A percentile compares a stretch with the other conserved stretches of the same genome.
phyloP scores from a whole-genome alignment of 108 stramenopile species.

The Discostella pseudostelligera region DNA sequence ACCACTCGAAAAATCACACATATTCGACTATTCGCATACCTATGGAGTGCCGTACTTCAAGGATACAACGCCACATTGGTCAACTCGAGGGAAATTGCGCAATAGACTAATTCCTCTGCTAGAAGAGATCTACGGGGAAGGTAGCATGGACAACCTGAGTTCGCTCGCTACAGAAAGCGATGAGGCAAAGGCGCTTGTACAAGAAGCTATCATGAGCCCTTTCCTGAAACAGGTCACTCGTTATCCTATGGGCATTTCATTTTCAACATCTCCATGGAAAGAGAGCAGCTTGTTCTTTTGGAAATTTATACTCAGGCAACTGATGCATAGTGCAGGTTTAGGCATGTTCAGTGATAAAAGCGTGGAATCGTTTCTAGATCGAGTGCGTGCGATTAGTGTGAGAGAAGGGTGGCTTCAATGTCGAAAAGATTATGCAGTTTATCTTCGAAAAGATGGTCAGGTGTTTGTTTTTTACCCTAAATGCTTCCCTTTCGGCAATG shows the following conservation, averaged over 20 bases:
- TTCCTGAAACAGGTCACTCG: slow-evolving; percentile 58
- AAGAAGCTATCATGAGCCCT: slow-evolving; percentile 57
- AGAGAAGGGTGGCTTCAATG: slow-evolving; percentile 85
- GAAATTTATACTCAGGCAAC: slow-evolving; percentile 82
- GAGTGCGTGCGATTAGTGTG: slow-evolving; percentile 31
- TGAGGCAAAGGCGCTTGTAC: slow-evolving; percentile 66
- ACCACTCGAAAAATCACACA: slow-evolving; percentile 66
- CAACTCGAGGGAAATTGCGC: slow-evolving; percentile 93
- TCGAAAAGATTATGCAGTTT: slow-evolving; percentile 85
- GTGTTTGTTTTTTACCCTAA: slow-evolving; percentile 67
- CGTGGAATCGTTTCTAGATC: slow-evolving; percentile 62
- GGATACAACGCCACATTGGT: slow-evolving; percentile 94
- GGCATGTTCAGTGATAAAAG: slow-evolving; percentile 89
- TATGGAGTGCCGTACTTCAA: slow-evolving; percentile 96
- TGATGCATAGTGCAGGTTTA: slow-evolving; percentile 68
- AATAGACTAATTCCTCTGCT: slow-evolving; percentile 89
- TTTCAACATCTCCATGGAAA: slow-evolving; percentile 65
- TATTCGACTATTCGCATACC: slow-evolving; percentile 90
- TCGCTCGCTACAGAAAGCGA: slow-evolving; percentile 82
- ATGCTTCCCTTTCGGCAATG: slow-evolving; percentile 62
- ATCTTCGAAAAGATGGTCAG: slow-evolving; percentile 58
- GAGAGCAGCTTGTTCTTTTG: slow-evolving; percentile 73
- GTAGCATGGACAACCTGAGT: slow-evolving; percentile 80
- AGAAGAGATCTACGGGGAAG: slow-evolving; percentile 95
- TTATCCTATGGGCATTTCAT: slow-evolving; percentile 71